Conservation (phyloP, 345 rosid species). For the Psidium friedrichsthalianum region DNA sequence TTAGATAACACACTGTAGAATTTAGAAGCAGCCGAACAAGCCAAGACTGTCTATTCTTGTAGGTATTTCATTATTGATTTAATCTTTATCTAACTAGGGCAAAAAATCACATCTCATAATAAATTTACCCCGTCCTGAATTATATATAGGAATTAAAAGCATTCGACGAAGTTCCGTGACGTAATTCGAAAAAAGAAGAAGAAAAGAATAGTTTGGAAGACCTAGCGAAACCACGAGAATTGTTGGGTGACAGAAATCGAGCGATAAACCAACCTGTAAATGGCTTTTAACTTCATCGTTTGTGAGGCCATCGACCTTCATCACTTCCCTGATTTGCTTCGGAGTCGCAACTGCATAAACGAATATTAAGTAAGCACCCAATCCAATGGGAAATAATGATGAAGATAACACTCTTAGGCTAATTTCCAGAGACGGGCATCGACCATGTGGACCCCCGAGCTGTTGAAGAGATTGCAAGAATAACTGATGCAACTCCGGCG, state of each 20-base stretch:
- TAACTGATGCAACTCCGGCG: slow-evolving; percentile 9
- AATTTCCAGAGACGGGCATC: background rate
- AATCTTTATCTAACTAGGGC: background rate
- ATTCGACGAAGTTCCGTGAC: background rate
- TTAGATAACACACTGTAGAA: background rate
- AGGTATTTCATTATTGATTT: background rate
- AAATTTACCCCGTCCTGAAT: background rate
- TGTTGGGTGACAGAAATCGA: background rate
- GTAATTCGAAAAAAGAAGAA: background rate
- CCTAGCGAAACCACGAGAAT: too few species aligned
- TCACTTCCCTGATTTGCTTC: slow-evolving; percentile 42
- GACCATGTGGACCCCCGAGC: slow-evolving; percentile 13
- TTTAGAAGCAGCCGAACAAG: background rate
- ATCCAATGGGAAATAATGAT: background rate
- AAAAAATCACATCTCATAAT: background rate
- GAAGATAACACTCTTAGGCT: background rate
- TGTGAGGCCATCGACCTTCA: slow-evolving; percentile 46
- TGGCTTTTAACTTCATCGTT: slow-evolving; percentile 54
- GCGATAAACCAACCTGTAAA: slow-evolving; percentile 23
- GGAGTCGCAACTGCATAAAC: slow-evolving; percentile 33
- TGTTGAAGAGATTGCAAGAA: slow-evolving; percentile 11
- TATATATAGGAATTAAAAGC: background rate
- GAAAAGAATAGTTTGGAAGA: background rate
- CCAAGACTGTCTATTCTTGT: background rate
- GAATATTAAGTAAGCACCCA: background rate